Conservation (phyloP, 345 rosid genomes). For the Corchorus olitorius region DNA sequence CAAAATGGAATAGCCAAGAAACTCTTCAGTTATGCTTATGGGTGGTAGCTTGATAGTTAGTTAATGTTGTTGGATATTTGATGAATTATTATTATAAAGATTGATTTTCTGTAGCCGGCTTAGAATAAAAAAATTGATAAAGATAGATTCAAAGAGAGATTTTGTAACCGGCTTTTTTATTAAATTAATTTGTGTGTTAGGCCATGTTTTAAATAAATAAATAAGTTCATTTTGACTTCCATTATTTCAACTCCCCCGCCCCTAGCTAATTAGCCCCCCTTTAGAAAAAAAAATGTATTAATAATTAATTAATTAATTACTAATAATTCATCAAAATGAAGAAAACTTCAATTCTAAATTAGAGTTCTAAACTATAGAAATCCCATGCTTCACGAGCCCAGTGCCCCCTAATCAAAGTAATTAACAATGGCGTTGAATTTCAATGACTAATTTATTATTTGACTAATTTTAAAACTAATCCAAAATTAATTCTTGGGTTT, state of each 20-base stretch:
- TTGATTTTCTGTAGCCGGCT: not conserved
- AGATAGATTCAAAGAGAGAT: not conserved
- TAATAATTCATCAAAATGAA: not conserved
- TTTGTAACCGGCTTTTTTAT: slow-evolving; percentile 1
- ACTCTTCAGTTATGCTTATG: not conserved
- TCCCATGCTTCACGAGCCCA: not conserved
- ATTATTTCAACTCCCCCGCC: not conserved
- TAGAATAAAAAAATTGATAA: not conserved
- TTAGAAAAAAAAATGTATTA: not conserved
- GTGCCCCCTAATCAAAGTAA: no score
- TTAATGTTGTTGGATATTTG: not conserved
- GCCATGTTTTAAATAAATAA: no score
- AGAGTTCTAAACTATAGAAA: not conserved
- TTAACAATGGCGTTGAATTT: slow-evolving; percentile 15
- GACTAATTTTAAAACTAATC: not conserved
- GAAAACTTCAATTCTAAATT: not conserved
- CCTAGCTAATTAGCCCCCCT: not conserved
- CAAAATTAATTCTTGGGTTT: not conserved
- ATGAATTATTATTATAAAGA: not conserved
- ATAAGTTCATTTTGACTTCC: slow-evolving; percentile 12
- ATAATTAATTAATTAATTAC: not conserved
- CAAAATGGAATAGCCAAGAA: not conserved
- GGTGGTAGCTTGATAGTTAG: not conserved
- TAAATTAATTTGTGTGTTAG: not conserved
- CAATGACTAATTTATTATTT: not conserved